Conservation (phyloP, 805 yeast species). For the Kuraishia floccosa region DNA sequence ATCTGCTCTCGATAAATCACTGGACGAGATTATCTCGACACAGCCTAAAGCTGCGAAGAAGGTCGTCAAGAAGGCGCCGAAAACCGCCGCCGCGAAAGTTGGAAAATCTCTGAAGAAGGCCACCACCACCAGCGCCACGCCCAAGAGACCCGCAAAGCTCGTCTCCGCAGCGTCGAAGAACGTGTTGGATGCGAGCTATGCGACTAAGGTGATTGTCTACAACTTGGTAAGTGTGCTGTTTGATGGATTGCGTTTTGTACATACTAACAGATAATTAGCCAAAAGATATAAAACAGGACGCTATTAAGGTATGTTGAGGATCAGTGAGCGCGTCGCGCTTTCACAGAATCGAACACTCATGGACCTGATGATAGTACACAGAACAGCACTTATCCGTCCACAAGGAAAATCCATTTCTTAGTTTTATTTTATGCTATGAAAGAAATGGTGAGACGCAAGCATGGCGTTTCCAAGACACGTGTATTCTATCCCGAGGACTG, state of each 20-base stretch:
- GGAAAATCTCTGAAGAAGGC: conserved; percentile 4
- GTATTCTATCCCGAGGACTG: too few relatives aligned
- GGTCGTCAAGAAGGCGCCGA: conserved; percentile 4
- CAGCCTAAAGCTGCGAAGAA: conserved; percentile 10
- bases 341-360: too few relatives aligned
- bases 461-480: too few relatives aligned
- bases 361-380: too few relatives aligned
- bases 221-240: conserved; percentile 35
- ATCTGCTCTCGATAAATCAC: conserved; percentile 78
- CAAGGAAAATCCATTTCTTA: too few relatives aligned
- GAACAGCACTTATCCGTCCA: too few relatives aligned
- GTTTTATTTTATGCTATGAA: too few relatives aligned
- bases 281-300: conserved; percentile 72
- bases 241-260: background rate
- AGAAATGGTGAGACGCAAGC: too few relatives aligned
- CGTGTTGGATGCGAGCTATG: conserved; percentile 36
- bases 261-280: conserved; percentile 28
- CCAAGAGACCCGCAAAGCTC: conserved; percentile 4
- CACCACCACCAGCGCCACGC: conserved; percentile 11
- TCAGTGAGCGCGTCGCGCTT: too few relatives aligned
- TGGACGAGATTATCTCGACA: conserved; percentile 86
- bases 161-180: conserved; percentile 10
- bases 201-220: conserved; percentile 77
- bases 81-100: conserved; percentile 7
- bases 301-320: conserved; percentile 85